These are phyloP conservation scores for Theobroma grandiflorum DNA, from an alignment of 441 rosid species.

Conservation along the genomic window DNA sequence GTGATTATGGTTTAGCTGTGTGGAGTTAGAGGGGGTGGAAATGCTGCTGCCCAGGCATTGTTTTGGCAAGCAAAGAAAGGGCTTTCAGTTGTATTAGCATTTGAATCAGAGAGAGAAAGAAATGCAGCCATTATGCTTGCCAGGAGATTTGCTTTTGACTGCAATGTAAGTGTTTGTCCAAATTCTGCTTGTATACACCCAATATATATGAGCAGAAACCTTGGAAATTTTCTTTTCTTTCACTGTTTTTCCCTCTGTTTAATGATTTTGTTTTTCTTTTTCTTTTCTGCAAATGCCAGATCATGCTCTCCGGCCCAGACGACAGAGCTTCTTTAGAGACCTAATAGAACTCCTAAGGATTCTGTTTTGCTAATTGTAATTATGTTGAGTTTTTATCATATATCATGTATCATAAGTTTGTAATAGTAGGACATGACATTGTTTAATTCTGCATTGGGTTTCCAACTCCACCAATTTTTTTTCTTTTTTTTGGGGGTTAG, in stretches of 20 bases:
- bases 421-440: conserved; percentile 40
- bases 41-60: conserved; percentile 93
- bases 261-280: neutral
- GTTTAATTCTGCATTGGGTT: conserved; percentile 37
- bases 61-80: conserved; percentile 93
- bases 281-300: conserved; percentile 49
- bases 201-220: neutral
- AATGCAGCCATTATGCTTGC: conserved; percentile 94
- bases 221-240: neutral
- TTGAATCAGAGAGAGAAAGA: conserved; percentile 89
- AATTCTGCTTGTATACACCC: neutral
- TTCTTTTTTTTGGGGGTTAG: neutral
- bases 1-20: conserved; percentile 62
- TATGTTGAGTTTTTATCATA: conserved; percentile 34
- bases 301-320: conserved; percentile 86
- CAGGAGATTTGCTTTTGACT: conserved; percentile 91
- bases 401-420: conserved; percentile 45
- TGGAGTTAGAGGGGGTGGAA: conserved; percentile 98
- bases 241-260: neutral
- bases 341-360: conserved; percentile 27
- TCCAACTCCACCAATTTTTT: conserved; percentile 13
- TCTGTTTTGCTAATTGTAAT: conserved; percentile 53
- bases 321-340: conserved; percentile 62
- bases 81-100: conserved; percentile 77
- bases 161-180: conserved; percentile 69